Evolutionary conservation across 139 green algal genomes (phyloP), one percentile per base, ranked within the genome.

Genomic region (Medakamo hakoo): DNA sequence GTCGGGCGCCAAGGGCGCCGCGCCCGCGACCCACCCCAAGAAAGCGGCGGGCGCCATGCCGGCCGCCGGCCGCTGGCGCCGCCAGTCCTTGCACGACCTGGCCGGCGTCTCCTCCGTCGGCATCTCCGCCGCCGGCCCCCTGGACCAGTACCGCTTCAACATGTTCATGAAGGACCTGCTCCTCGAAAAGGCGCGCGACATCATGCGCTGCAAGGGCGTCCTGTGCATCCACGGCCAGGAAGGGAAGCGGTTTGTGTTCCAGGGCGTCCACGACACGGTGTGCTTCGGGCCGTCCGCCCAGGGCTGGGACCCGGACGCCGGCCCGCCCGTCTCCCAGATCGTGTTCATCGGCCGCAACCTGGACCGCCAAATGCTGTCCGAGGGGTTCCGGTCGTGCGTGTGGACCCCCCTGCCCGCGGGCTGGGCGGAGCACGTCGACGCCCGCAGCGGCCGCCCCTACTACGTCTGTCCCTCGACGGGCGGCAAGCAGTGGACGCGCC

Each of bases 181-280:
- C 9, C 56, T 70, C 4, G 82, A 89, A 63, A 91, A 86, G 73
- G 76, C 76, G 27, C 80, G 78, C 68, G 86, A 93, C 78, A 92
- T 93, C 68, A 86, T 90, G 70, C 73, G 86, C 25, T 87, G 75
- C 73, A 93, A 93, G 72, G 86, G 86, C 30, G 74, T 89, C 58
- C 77, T 93, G 2, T 79, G 65, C 59, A 78, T 91, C 49, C 57
- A 74, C 55, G 74, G 74, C 56, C 69, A 80, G 64, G 67, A 76
- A 58, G 64, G 66, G 62, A 83, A 73, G 59, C 87, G 84, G 63
- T 93, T 93, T 77, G 78, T 91, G 66, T 93, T 90, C 72, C 86
- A 93, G 68, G 86, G 84, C 16, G 84, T 93, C 59, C 84, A 91
- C 63, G 84, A 91, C 72, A 91, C 81, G 23, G 82, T 93, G 59